These are phyloP conservation scores for Lycium ferocissimum DNA, from an alignment of 257 asterid species.

Conservation along the genomic window DNA sequence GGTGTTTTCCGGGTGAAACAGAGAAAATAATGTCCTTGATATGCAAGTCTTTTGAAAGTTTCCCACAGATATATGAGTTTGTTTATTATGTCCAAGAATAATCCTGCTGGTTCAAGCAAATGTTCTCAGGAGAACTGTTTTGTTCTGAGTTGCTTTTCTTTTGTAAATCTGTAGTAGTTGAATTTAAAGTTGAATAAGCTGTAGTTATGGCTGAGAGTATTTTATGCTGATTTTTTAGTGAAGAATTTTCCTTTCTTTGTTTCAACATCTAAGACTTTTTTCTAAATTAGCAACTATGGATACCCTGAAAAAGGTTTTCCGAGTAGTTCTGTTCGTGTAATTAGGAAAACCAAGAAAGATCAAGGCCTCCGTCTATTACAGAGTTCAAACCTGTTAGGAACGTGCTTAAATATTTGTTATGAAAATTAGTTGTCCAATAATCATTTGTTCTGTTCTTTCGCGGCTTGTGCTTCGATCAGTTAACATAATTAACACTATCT, in stretches of 20 bases:
- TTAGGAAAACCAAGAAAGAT: background rate
- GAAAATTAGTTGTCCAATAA: background rate
- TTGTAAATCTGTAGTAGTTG: background rate
- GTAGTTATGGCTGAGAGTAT: background rate
- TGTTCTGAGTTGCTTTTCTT: background rate
- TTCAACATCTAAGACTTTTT: background rate
- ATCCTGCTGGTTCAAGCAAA: background rate
- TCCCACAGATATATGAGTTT: background rate
- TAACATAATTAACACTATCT: background rate
- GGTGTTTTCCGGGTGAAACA: background rate
- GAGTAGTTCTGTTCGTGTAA: background rate
- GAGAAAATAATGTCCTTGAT: background rate
- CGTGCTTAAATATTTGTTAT: background rate
- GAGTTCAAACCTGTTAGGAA: background rate
- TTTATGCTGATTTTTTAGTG: background rate
- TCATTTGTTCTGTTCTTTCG: background rate
- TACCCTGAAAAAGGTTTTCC: background rate
- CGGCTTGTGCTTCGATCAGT: background rate
- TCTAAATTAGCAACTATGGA: background rate
- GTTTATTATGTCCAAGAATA: background rate
- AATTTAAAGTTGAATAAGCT: background rate
- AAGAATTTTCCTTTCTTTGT: background rate
- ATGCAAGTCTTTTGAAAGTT: background rate
- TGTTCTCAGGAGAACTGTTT: background rate
- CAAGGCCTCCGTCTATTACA: too few species aligned